Base-by-base conservation (phyloP, 2,329 filamentous ascomycete genomes). In the Alternaria rosae region DNA sequence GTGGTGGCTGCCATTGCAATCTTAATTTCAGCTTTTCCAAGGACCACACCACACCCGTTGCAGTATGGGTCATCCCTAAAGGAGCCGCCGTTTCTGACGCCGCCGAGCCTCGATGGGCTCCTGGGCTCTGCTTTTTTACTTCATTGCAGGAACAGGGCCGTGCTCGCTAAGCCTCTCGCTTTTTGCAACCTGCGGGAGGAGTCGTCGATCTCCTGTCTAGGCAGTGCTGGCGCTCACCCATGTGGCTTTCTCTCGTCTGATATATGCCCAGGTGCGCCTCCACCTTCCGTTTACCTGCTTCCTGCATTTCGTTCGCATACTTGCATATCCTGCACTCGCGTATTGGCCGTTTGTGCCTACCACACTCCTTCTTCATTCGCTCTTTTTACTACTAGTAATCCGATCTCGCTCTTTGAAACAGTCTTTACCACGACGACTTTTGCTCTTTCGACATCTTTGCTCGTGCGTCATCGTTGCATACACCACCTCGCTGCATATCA, bases 1-100 rank as follows among this genome's bases (percentile, higher is more conserved):
- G 59, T 63, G 66, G 60, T 67, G 67, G 71, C 73, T 69, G 67
- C 66, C 64, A 43, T 62, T 60, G 70, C 64, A 78, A 78, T 78
- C 67, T 76, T 75, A 66, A 59, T 32, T 54, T 55, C 51, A 54
- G 57, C 48, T 28, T 61, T 61, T 45, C 64, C 50, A 42, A 51
- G 64, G 56, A 64, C 59, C 54, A 48, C 15, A 55, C 68, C 64
- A 71, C 67, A 60, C 72, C 66, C 54, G 44, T 67, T 62, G 51
- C 52, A 69, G 70, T 43, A 68, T 67, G 69, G 69, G 51, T 59
- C 44, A 57, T 62, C 64, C 66, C 58, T 65, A 70, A 65, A 59
- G 64, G 62, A 51, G 48, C 59, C 62, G 59, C 69, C 62, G 65
- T 73, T 54, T 50, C 71, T 73, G 69, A 72, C 67, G 72, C 73